Evolutionary conservation across 1,284 basidiomycete genomes (phyloP).

Genomic region (Puccinia brachypodii): DNA sequence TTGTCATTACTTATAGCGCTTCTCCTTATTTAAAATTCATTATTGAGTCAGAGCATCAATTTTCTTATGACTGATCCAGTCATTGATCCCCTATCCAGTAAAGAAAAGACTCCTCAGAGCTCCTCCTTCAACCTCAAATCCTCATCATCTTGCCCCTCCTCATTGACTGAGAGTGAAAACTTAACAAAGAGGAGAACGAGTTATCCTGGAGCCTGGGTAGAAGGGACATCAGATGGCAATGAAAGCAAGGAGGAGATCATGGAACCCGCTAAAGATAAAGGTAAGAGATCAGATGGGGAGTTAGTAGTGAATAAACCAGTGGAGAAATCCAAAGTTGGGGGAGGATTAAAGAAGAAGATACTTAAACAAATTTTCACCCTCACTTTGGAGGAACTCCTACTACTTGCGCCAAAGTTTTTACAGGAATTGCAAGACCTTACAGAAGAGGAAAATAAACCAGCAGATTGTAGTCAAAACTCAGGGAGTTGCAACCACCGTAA

Average conservation of each 20-base stretch:
- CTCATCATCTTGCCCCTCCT: too few species aligned
- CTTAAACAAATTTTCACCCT: background rate
- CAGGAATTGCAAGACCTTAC: background rate
- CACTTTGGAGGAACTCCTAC: background rate
- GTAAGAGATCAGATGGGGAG: background rate
- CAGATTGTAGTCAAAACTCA: background rate
- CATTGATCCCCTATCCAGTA: too few species aligned
- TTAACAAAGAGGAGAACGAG: background rate
- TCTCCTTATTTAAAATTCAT: too few species aligned
- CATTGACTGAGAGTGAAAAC: too few species aligned
- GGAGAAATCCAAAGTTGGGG: background rate
- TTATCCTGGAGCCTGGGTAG: background rate
- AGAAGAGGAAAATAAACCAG: background rate
- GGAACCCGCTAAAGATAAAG: background rate
- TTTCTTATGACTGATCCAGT: too few species aligned
- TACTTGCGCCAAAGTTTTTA: background rate
- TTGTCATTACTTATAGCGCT: too few species aligned
- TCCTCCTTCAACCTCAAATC: too few species aligned
- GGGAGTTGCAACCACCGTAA: background rate
- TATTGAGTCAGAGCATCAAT: too few species aligned
- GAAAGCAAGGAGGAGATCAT: background rate
- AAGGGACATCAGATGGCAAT: background rate
- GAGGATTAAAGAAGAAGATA: background rate
- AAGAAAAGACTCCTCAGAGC: too few species aligned
- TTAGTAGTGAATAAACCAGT: background rate